Percentiles rank a stretch among this genome's conserved stretches.
Evolutionary conservation across 495 filamentous ascomycete genomes (phyloP).

Genomic region (Penicillium flavigenum): DNA sequence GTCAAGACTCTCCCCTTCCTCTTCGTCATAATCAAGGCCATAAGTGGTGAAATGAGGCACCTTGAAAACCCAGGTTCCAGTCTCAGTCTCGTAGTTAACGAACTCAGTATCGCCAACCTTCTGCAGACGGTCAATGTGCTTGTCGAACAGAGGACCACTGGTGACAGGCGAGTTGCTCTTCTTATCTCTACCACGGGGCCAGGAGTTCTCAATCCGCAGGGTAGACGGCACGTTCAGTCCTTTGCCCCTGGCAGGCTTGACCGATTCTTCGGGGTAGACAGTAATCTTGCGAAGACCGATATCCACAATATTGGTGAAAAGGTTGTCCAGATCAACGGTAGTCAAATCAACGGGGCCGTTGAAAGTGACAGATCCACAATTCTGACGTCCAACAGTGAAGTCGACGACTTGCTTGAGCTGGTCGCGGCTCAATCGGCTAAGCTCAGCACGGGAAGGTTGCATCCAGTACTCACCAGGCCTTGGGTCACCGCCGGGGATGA

Average conservation of each 20-base stretch:
- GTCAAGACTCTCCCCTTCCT: conserved; percentile 56
- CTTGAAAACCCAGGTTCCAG: conserved; percentile 84
- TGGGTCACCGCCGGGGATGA: conserved; percentile 49
- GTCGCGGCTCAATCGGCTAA: conserved; percentile 69
- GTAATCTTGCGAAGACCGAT: conserved; percentile 74
- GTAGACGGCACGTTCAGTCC: conserved; percentile 88
- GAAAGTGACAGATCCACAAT: conserved; percentile 77
- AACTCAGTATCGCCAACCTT: conserved; percentile 77
- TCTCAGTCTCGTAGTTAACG: conserved; percentile 69
- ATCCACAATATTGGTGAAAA: conserved; percentile 70
- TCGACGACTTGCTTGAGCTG: conserved; percentile 67
- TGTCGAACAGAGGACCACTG: conserved; percentile 61
- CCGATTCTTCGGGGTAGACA: conserved; percentile 72
- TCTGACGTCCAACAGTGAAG: conserved; percentile 79
- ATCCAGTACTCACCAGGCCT: conserved; percentile 81
- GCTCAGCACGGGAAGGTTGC: conserved; percentile 66
- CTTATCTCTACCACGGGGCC: conserved; percentile 70
- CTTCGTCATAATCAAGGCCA: conserved; percentile 82
- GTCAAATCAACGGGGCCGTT: conserved; percentile 78
- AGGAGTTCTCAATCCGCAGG: conserved; percentile 84
- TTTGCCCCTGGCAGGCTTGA: conserved; percentile 78
- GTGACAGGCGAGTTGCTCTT: conserved; percentile 52
- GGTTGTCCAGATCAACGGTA: conserved; percentile 64
- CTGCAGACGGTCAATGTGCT: conserved; percentile 79
- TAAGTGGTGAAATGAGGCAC: conserved; percentile 97